A percentile compares a stretch with the other conserved stretches of the same genome.
Evolutionary conservation across 1,139 yeast genomes (phyloP).

Genomic region (Pneumocystis murina): DNA sequence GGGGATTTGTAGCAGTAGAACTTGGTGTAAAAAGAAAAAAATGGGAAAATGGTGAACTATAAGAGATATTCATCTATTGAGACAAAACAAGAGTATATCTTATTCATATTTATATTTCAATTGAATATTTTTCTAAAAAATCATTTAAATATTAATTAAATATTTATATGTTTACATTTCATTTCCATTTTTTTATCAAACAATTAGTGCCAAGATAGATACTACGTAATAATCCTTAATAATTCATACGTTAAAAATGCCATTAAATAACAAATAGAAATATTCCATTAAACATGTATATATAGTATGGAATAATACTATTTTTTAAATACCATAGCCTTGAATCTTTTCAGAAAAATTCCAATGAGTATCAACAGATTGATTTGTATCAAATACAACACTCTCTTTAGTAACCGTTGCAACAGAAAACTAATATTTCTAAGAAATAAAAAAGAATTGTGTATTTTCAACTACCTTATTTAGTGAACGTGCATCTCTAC

Average conservation of each 20-base stretch:
- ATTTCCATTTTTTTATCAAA: not conserved
- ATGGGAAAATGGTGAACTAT: not conserved
- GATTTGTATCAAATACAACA: slow-evolving; percentile 51
- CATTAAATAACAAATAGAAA: too few species aligned
- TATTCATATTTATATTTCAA: not conserved
- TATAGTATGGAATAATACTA: slow-evolving; percentile 9
- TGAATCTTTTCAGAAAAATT: slow-evolving; percentile 72
- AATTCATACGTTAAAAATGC: too few species aligned
- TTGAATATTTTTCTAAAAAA: not conserved
- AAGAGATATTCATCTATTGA: not conserved
- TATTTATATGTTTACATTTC: not conserved
- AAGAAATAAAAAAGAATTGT: not conserved
- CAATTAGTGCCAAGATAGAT: not conserved
- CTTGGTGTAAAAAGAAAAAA: not conserved
- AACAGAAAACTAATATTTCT: slow-evolving; percentile 37
- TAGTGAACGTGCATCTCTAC: slow-evolving; percentile 89
- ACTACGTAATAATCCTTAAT: not conserved
- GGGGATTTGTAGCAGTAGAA: not conserved
- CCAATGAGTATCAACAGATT: slow-evolving; percentile 76
- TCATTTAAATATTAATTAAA: not conserved
- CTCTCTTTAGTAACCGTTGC: slow-evolving; percentile 57
- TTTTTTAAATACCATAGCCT: slow-evolving; percentile 70
- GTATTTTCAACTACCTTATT: slow-evolving; percentile 33
- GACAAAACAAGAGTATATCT: not conserved
- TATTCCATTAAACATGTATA: not conserved